phyloP scores from a whole-genome alignment of 1,284 basidiomycete species.

The Phylloporus sp. region DNA sequence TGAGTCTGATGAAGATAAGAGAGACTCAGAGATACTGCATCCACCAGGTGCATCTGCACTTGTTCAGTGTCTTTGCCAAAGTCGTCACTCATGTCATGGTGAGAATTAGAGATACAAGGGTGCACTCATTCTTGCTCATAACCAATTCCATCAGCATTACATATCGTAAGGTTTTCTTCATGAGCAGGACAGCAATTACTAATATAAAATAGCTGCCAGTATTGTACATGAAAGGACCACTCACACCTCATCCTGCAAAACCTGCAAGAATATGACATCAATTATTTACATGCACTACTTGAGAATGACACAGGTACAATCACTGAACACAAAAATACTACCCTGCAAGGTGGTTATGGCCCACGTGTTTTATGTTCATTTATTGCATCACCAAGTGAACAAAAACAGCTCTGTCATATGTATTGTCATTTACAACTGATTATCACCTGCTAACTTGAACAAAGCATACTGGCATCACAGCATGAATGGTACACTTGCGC shows the following conservation, averaged over 20 bases:
- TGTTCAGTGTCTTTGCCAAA: background rate
- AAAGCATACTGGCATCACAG: conserved; percentile 31
- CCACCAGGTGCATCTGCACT: background rate
- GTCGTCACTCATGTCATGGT: too few relatives aligned
- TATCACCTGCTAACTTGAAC: too few relatives aligned
- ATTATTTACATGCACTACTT: conserved; percentile 29
- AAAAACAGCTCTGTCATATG: conserved; percentile 13
- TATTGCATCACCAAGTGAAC: conserved; percentile 16
- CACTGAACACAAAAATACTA: background rate
- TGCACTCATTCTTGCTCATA: background rate
- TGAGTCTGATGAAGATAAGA: background rate
- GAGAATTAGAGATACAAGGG: conserved; percentile 3
- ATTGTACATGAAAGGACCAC: background rate
- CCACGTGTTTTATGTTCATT: conserved; percentile 22
- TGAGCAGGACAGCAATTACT: too few relatives aligned
- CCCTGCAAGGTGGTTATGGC: conserved; percentile 24
- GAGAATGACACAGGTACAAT: background rate
- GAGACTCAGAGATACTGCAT: background rate
- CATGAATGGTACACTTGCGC: conserved; percentile 12
- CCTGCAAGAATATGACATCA: conserved; percentile 1
- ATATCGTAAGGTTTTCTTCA: background rate
- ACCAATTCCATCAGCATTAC: background rate
- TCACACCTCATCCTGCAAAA: conserved; percentile 1
- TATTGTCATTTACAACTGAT: too few relatives aligned
- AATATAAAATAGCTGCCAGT: background rate